Evolutionary conservation across 2,329 filamentous ascomycete genomes (phyloP), one percentile per base, ranked within the genome.

Genomic region (Chaetothyriales sp.): DNA sequence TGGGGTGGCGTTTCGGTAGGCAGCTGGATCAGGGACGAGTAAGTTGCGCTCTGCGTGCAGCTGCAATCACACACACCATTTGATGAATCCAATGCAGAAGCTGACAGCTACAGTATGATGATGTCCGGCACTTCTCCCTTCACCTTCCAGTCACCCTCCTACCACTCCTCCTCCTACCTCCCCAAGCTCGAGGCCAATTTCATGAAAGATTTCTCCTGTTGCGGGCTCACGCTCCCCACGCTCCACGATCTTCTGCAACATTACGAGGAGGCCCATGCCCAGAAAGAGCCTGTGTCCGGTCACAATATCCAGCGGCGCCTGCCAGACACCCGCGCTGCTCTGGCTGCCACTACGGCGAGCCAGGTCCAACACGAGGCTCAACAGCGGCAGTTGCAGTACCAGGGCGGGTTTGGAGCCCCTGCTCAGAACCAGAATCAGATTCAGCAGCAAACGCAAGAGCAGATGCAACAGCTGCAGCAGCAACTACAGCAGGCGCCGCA

Each of bases 1-100:
- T 98, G 90, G 89, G 90, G 90, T 64, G 90, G 89, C 58, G 80
- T 95, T 54, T 96, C 90, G 7, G 86, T 96, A 58, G 90, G 90
- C 56, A 96, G 90, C 64, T 96, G 93, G 75, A 92, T 98, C 68
- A 79, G 86, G 67, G 90, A 98, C 71, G 92, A 98, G 92, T 98
- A 80, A 80, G 90, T 83, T 45, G 25, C 44, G 36, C 22, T n/a
- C 42, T 43, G 39, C n/a, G 19, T 39, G 39, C 28, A 18, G 43
- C 7, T 43, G 18, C 44, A 12, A 39, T 49, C 44, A 47, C 26
- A 19, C 25, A n/a, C 22, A 18, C 22, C 25, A 20, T 20, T 12
- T 25, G 4, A 43, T 32, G 28, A 39, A 15, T 15, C 10, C 10
- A 15, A 39, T 4, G 5, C 32, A 39, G 8, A 39, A 39, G 28